Evolutionary conservation across 495 filamentous ascomycete species (phyloP), one percentile per base, ranked within the genome.

Genomic region (Xanthoparmelia taractica): DNA sequence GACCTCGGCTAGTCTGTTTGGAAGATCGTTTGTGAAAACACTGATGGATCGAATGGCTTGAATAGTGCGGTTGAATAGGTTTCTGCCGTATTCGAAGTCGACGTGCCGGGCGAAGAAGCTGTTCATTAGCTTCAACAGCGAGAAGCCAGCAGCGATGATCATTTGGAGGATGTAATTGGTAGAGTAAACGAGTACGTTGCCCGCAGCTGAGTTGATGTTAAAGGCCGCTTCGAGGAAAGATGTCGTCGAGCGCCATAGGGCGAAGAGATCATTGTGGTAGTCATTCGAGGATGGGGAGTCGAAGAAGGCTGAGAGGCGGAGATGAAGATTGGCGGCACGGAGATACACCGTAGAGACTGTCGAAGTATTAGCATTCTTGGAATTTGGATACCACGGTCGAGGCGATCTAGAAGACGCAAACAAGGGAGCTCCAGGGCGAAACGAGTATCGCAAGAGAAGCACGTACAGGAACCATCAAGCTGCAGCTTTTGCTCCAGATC

Each of bases 91-190:
- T 13, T 87, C 82, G 71, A 86, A 83, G 64, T 92, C 86, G 61
- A 95, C 84, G 73, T 85, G 75, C 71, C 79, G 69, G 66, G 86
- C 76, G 78, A 96, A 87, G 82, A 94, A 88, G 60, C 88, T 92
- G 69, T 90, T 88, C 71, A 92, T 80, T 36, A 97, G 79, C 72
- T 96, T 96, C 58, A 95, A 77, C 43, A 97, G 74, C 7, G 89
- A 86, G 69, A 93, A 95, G 20, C 89, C 90, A 1, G 85, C 89
- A 43, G 91, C 92, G 43, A 95, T 86, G 69, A 95, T 85, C 87
- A 96, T 96, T 74, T 96, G 92, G 67, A 92, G 86, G 60, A 96
- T 81, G 72, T 96, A 96, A 70, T 93, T 92, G 47, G 89, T 89
- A 23, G 86, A 83, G 69, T 88, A 91, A 25, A 79, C 79, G 17